phyloP scores from a whole-genome alignment of 1,284 basidiomycete genomes.

The Stygiomarasmius scandens region DNA sequence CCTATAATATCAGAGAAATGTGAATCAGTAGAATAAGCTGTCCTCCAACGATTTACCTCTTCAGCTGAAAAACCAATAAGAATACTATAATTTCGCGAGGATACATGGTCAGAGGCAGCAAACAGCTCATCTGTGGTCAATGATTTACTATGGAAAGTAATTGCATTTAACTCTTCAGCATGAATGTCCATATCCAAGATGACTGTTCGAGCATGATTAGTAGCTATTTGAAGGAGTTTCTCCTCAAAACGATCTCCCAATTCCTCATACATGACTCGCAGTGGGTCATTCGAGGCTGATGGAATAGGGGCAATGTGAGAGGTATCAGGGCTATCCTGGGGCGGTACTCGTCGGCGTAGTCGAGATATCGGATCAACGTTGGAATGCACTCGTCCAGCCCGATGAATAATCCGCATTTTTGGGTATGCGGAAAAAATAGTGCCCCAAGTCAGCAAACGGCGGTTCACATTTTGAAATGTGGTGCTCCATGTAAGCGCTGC shows the following conservation, averaged over 20 bases:
- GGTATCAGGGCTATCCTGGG: neutral
- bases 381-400: conserved; percentile 30
- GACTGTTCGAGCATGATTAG: neutral
- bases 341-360: conserved; percentile 2
- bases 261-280: conserved; percentile 28
- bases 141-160: no score
- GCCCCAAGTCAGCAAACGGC: conserved; percentile 29
- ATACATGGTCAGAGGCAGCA: no score
- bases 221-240: conserved; percentile 25
- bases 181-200: neutral
- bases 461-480: conserved; percentile 33
- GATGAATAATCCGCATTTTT: conserved; percentile 28
- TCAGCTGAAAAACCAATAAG: neutral
- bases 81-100: neutral
- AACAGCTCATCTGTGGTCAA: no score
- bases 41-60: neutral
- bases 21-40: neutral
- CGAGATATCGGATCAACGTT: conserved; percentile 31
- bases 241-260: conserved; percentile 32
- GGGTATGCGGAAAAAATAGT: conserved; percentile 31
- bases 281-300: conserved; percentile 16
- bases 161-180: no score
- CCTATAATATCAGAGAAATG: neutral
- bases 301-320: neutral
- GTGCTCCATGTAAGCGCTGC: conserved; percentile 32